Conservation (phyloP, 108 stramenopile genomes). For the Pseudonitzschia delicatissima region DNA sequence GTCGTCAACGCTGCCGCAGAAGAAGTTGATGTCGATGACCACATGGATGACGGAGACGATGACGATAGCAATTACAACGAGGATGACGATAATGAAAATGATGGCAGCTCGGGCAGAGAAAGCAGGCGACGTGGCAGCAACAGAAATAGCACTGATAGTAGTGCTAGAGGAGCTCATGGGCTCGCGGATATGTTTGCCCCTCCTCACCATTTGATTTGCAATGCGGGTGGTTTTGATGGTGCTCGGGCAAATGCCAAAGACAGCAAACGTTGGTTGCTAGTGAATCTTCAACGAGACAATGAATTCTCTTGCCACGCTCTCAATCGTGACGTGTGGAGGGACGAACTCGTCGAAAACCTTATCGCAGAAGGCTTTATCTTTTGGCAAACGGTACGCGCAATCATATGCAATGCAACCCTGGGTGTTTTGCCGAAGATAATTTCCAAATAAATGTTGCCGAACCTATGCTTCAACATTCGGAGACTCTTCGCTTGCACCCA, state of each 20-base stretch:
- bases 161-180: slow-evolving; percentile 6
- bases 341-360: slow-evolving; percentile 93
- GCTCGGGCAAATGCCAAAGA: slow-evolving; percentile 82
- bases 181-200: slow-evolving; percentile 81
- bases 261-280: slow-evolving; percentile 85
- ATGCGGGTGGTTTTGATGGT: slow-evolving; percentile 75
- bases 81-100: slow-evolving; percentile 21
- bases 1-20: slow-evolving; percentile 45
- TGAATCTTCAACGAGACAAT: slow-evolving; percentile 84
- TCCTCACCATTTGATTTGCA: slow-evolving; percentile 68
- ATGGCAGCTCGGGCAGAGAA: slow-evolving; percentile 12
- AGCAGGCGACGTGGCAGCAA: slow-evolving; percentile 34
- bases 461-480: too few species aligned
- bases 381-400: slow-evolving; percentile 81
- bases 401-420: too few species aligned
- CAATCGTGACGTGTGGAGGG: slow-evolving; percentile 95
- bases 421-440: too few species aligned
- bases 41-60: slow-evolving; percentile 18
- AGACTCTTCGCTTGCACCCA: too few species aligned
- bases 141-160: not conserved
- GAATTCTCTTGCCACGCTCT: slow-evolving; percentile 92
- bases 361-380: slow-evolving; percentile 91
- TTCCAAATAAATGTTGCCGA: too few species aligned
- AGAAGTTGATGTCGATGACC: slow-evolving; percentile 28
- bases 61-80: slow-evolving; percentile 5